A percentile compares a stretch with the other conserved stretches of the same genome.
Conservation (phyloP, 352 stramenopile species). For the Globisporangium nodosum region DNA sequence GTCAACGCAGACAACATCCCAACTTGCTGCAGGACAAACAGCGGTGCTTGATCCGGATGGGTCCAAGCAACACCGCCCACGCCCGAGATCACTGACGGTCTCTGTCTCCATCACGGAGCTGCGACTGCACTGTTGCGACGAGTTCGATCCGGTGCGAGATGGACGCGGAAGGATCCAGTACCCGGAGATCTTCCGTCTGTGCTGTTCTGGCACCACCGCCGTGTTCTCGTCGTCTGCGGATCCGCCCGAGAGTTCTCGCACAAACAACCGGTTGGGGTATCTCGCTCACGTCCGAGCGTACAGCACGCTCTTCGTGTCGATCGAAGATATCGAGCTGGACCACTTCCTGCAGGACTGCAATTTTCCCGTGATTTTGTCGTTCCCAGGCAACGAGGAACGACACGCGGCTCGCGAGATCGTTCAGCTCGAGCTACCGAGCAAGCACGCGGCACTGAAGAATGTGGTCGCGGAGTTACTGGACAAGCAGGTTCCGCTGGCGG, state of each 20-base stretch:
- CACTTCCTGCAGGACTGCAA: slow-evolving; percentile 73
- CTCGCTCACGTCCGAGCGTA: slow-evolving; percentile 61
- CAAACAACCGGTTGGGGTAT: slow-evolving; percentile 52
- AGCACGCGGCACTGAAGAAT: slow-evolving; percentile 27
- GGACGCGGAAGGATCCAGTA: slow-evolving; percentile 36
- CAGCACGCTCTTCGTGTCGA: slow-evolving; percentile 38
- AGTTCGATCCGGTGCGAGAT: slow-evolving; percentile 36
- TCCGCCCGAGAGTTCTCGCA: slow-evolving; percentile 40
- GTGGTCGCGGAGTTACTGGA: slow-evolving; percentile 32
- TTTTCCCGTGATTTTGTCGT: slow-evolving; percentile 65
- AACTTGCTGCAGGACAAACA: slow-evolving; percentile 1
- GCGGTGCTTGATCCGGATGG: neutral
- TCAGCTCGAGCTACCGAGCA: slow-evolving; percentile 28
- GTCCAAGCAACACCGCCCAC: neutral
- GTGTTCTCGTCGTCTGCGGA: slow-evolving; percentile 45
- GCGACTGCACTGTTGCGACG: slow-evolving; percentile 61
- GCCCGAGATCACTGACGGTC: slow-evolving; percentile 28
- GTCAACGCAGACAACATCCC: neutral
- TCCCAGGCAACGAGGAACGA: slow-evolving; percentile 17
- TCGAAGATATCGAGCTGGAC: slow-evolving; percentile 52
- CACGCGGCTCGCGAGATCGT: slow-evolving; percentile 22
- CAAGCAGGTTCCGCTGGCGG: slow-evolving; percentile 28
- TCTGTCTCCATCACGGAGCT: slow-evolving; percentile 33
- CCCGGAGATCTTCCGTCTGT: slow-evolving; percentile 48
- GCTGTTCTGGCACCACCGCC: slow-evolving; percentile 28